phyloP scores from a whole-genome alignment of 2,329 filamentous ascomycete genomes.

The Fusarium buxicola region DNA sequence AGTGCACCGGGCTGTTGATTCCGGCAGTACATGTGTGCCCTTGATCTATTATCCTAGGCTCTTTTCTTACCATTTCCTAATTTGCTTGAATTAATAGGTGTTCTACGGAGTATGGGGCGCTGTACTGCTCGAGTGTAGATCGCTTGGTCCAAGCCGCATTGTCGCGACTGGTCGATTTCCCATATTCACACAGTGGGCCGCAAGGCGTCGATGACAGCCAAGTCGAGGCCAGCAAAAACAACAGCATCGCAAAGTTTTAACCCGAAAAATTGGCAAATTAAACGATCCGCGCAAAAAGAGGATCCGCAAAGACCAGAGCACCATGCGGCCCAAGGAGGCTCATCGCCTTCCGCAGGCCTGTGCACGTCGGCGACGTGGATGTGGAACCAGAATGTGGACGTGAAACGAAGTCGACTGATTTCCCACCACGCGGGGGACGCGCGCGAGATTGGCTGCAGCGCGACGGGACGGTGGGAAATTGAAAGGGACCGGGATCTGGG shows the following conservation, averaged over 20 bases:
- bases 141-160: no score
- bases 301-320: background rate
- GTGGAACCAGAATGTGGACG: background rate
- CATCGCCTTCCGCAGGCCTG: background rate
- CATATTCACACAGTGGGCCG: no score
- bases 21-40: no score
- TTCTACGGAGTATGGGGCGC: no score
- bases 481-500: slow-evolving; percentile 15
- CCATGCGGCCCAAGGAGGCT: background rate
- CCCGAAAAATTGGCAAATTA: no score
- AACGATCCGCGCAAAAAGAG: background rate
- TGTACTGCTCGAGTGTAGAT: no score
- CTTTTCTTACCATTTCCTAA: no score
- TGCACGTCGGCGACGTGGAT: slow-evolving; percentile 5
- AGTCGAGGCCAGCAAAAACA: background rate
- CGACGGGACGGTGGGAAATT: slow-evolving; percentile 18
- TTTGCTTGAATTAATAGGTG: no score
- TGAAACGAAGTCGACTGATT: slow-evolving; percentile 30
- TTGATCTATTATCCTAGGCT: no score
- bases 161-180: no score
- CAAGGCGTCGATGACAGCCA: background rate
- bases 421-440: slow-evolving; percentile 32
- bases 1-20: background rate
- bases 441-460: slow-evolving; percentile 6
- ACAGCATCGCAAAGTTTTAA: no score